These are phyloP conservation scores for Apiotrichum sp. DNA, from an alignment of 1,284 basidiomycete species.

Conservation along the genomic window DNA sequence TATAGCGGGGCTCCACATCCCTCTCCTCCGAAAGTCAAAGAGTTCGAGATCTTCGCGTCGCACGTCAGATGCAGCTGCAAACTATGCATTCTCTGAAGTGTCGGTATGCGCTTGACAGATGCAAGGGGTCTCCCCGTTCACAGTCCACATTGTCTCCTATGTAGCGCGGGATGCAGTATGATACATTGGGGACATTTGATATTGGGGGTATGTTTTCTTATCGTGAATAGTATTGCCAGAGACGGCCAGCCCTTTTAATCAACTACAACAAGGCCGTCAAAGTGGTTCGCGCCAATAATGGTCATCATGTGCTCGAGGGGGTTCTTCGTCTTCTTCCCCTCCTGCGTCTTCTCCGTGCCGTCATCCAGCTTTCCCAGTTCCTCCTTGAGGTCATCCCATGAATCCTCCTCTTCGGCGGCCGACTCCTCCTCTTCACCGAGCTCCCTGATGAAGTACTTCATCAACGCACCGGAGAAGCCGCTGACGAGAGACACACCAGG, in stretches of 20 bases:
- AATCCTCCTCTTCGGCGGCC: constrained; percentile 19
- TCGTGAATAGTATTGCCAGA: no score
- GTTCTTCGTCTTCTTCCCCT: constrained; percentile 21
- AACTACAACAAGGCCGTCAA: constrained; percentile 37
- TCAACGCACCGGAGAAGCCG: constrained; percentile 60
- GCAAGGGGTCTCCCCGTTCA: no score
- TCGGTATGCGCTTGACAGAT: no score
- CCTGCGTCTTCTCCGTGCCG: constrained; percentile 6
- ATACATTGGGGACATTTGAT: no score
- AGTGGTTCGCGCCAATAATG: constrained; percentile 53
- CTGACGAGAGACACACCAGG: constrained; percentile 61
- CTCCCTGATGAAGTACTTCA: constrained; percentile 62
- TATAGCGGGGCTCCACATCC: no score
- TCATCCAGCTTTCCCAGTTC: constrained; percentile 14
- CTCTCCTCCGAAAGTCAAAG: no score
- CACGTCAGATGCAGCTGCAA: no score
- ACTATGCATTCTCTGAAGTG: no score
- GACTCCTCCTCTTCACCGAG: constrained; percentile 16
- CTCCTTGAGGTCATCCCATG: constrained; percentile 26
- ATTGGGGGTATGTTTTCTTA: no score
- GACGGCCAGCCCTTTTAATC: constrained; percentile 18
- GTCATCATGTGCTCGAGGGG: constrained; percentile 56
- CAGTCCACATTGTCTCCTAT: no score
- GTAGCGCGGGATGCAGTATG: no score
- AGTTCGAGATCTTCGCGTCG: no score